Conservation (phyloP, 1,139 yeast genomes). For the Yarrowia galli region DNA sequence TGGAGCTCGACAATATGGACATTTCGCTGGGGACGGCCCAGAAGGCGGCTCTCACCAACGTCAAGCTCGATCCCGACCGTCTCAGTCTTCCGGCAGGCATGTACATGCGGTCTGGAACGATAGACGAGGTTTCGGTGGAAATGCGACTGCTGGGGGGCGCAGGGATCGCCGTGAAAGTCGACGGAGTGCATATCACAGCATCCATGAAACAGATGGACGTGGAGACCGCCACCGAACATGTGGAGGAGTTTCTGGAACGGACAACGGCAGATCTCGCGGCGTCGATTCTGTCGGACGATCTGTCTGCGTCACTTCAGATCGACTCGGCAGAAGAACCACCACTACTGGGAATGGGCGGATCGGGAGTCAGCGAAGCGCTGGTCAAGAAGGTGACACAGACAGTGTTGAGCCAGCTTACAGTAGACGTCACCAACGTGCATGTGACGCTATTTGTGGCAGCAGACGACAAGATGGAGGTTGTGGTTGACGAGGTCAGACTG, state of each 20-base stretch:
- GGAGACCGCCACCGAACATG: constrained; percentile 41
- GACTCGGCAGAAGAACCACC: constrained; percentile 29
- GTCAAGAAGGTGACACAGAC: constrained; percentile 20
- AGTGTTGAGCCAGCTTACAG: constrained; percentile 4
- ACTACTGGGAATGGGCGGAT: constrained; percentile 11
- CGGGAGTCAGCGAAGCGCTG: constrained; percentile 8
- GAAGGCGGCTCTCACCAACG: constrained; percentile 64
- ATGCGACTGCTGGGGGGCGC: constrained; percentile 66
- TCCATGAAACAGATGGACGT: constrained; percentile 51
- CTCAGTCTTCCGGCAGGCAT: constrained; percentile 67
- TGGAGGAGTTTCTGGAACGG: constrained; percentile 66
- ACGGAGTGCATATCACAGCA: constrained; percentile 63
- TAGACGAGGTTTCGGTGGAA: constrained; percentile 61
- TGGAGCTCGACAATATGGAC: constrained; percentile 80
- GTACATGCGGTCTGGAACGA: constrained; percentile 66
- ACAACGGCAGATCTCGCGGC: constrained; percentile 58
- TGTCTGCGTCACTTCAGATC: not conserved
- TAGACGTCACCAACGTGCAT: constrained; percentile 19
- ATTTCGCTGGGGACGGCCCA: constrained; percentile 71
- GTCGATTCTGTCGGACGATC: constrained; percentile 46
- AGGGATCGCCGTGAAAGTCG: constrained; percentile 56
- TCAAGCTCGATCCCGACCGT: constrained; percentile 75
- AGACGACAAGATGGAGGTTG: constrained; percentile 42
- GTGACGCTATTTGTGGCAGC: constrained; percentile 25
- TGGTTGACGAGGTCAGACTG: constrained; percentile 34